Evolutionary conservation across 1,284 basidiomycete genomes (phyloP).

Genomic region (Austroboletus olivaceoglutinosus): DNA sequence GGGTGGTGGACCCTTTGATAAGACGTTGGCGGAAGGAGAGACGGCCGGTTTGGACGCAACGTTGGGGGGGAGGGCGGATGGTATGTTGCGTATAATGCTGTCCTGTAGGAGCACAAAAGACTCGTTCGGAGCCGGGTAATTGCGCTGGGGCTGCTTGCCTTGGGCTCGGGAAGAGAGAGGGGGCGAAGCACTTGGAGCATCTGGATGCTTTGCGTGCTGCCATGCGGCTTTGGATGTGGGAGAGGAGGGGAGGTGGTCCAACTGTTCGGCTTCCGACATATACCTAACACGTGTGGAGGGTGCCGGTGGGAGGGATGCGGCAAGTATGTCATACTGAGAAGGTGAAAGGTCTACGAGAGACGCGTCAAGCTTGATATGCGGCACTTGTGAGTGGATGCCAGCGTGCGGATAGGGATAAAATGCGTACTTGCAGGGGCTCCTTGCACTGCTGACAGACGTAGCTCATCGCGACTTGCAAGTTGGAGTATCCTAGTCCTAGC

Average conservation of each 20-base stretch:
- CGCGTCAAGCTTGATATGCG: conserved; percentile 64
- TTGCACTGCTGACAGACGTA: conserved; percentile 84
- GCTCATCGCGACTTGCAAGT: conserved; percentile 41
- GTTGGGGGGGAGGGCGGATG: conserved; percentile 43
- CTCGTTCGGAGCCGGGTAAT: conserved; percentile 62
- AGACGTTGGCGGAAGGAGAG: conserved; percentile 32
- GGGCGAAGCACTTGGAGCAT: conserved; percentile 36
- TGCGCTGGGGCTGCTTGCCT: conserved; percentile 56
- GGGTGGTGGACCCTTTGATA: conserved; percentile 23
- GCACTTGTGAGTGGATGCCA: conserved; percentile 17
- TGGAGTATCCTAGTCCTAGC: too few species aligned
- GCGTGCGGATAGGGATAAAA: conserved; percentile 2
- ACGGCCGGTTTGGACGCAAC: conserved; percentile 41
- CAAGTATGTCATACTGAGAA: conserved; percentile 83
- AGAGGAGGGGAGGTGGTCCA: conserved; percentile 55
- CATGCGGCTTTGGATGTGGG: conserved; percentile 59
- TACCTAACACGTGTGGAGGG: conserved; percentile 40
- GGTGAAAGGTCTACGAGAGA: conserved; percentile 81
- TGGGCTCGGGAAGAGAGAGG: conserved; percentile 47
- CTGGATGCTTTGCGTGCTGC: conserved; percentile 49
- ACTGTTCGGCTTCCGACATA: conserved; percentile 51
- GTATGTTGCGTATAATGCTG: conserved; percentile 67
- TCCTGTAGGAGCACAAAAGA: conserved; percentile 90
- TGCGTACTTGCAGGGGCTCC: conserved; percentile 73
- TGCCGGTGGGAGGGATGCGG: conserved; percentile 65